Percentiles rank a stretch among this genome's conserved stretches.
Conservation (phyloP, 331 rosid genomes). For the Quercus phellos region DNA sequence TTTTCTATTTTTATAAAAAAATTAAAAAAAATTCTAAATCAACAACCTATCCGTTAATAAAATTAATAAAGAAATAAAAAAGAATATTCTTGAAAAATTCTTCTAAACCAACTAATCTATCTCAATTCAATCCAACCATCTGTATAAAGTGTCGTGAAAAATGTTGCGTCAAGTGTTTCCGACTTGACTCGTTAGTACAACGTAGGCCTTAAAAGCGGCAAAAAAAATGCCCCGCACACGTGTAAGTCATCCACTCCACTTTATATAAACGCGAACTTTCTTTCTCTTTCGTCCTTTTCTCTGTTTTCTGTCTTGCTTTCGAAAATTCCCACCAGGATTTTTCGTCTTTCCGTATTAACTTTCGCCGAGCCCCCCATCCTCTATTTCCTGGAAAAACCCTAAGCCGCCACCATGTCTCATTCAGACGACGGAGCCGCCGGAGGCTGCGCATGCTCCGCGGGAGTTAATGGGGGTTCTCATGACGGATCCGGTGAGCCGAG, state of each 20-base stretch:
- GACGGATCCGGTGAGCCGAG: slow-evolving; percentile 10
- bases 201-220: neutral
- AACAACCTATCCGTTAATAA: too few species aligned
- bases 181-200: too few species aligned
- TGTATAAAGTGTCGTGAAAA: too few species aligned
- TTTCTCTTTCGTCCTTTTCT: neutral
- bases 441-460: slow-evolving; percentile 18
- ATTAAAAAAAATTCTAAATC: too few species aligned
- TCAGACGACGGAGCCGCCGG: slow-evolving; percentile 16
- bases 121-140: too few species aligned
- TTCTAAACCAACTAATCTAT: too few species aligned
- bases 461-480: slow-evolving; percentile 23
- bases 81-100: too few species aligned
- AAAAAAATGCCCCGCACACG: slow-evolving; percentile 16
- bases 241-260: neutral
- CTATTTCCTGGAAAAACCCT: slow-evolving; percentile 9
- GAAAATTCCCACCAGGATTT: slow-evolving; percentile 33
- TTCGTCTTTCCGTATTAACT: neutral
- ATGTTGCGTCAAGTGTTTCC: too few species aligned
- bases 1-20: too few species aligned
- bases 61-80: too few species aligned
- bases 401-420: slow-evolving; percentile 44
- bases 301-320: slow-evolving; percentile 5
- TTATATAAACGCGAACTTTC: neutral
- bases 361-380: neutral